Evolutionary conservation across 441 rosid genomes (phyloP).

Genomic region (Populus hybrid): DNA sequence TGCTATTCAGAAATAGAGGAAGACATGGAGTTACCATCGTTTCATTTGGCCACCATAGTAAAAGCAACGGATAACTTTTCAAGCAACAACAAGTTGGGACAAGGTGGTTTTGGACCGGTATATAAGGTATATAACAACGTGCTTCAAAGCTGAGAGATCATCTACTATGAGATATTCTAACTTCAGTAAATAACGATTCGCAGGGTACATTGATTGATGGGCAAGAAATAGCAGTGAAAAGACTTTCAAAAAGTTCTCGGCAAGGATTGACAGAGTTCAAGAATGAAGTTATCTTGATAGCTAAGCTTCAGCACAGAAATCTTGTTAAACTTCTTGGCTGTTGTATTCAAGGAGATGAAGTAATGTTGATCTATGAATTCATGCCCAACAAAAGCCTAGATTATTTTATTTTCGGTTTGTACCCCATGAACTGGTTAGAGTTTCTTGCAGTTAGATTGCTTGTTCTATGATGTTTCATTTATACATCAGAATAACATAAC

Average conservation of each 20-base stretch:
- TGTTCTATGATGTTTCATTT: background rate
- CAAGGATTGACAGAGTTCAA: slow-evolving; percentile 33
- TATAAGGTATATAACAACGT: slow-evolving; percentile 24
- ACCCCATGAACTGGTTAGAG: background rate
- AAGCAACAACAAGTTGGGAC: slow-evolving; percentile 29
- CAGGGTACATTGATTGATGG: slow-evolving; percentile 25
- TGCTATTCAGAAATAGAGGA: background rate
- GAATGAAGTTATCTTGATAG: slow-evolving; percentile 34
- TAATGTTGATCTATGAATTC: slow-evolving; percentile 31
- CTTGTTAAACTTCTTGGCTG: slow-evolving; percentile 34
- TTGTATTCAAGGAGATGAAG: slow-evolving; percentile 34
- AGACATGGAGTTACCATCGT: slow-evolving; percentile 27
- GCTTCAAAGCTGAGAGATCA: background rate
- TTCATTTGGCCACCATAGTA: slow-evolving; percentile 17
- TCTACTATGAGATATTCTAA: no score
- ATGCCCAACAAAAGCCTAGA: slow-evolving; percentile 39
- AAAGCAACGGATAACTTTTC: slow-evolving; percentile 31
- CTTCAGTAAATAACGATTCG: background rate
- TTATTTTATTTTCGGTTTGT: slow-evolving; percentile 28
- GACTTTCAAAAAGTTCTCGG: slow-evolving; percentile 24
- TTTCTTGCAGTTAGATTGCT: background rate
- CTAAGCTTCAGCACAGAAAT: slow-evolving; percentile 41
- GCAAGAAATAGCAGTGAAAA: slow-evolving; percentile 33
- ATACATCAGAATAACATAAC: background rate
- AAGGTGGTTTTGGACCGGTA: slow-evolving; percentile 39